Conservation (phyloP, 2,329 filamentous ascomycete genomes). For the Venturiaceae sp. region DNA sequence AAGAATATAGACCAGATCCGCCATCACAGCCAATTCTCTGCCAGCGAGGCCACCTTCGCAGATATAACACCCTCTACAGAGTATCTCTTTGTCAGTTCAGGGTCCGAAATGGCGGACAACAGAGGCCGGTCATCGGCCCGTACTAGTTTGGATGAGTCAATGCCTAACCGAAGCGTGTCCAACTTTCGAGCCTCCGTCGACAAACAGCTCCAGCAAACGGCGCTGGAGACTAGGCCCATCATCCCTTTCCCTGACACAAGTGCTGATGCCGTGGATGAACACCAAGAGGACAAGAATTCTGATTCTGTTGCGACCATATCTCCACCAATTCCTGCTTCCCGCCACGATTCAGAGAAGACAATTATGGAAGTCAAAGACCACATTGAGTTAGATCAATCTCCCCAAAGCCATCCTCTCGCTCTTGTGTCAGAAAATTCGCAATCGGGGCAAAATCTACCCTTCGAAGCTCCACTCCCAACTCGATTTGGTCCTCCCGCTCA, state of each 20-base stretch:
- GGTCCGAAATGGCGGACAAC: slow-evolving; percentile 29
- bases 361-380: neutral
- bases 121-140: slow-evolving; percentile 26
- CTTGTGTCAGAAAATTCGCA: no score
- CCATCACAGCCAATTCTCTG: neutral
- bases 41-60: slow-evolving; percentile 19
- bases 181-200: slow-evolving; percentile 24
- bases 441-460: neutral
- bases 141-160: slow-evolving; percentile 18
- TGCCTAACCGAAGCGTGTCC: neutral
- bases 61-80: slow-evolving; percentile 28
- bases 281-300: neutral
- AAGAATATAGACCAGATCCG: neutral
- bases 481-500: slow-evolving; percentile 15
- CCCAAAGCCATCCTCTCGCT: neutral
- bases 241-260: neutral
- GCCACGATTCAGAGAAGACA: neutral
- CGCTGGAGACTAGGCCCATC: neutral
- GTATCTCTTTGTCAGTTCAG: slow-evolving; percentile 31
- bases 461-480: neutral
- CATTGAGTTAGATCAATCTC: slow-evolving; percentile 3
- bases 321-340: neutral
- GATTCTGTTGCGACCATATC: neutral
- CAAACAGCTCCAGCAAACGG: slow-evolving; percentile 20
- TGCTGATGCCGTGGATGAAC: neutral